Evolutionary conservation across 2,329 filamentous ascomycete genomes (phyloP), one percentile per base, ranked within the genome.

Genomic region (Alternaria sp.): DNA sequence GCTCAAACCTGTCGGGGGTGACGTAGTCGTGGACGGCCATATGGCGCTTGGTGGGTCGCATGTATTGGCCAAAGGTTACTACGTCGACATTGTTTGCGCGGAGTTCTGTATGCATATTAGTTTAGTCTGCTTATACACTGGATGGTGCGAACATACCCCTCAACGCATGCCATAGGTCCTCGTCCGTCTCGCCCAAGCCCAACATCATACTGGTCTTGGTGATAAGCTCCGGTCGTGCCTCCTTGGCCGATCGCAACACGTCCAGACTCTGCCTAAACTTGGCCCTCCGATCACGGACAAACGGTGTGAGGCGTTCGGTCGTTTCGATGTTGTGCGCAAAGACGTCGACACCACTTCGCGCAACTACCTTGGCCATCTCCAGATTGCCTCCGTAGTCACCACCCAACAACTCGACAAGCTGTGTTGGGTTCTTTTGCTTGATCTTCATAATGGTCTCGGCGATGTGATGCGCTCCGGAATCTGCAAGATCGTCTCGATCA

Each of bases 181-280:
- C 87, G 72, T 98, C 94, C 27, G 90, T 93, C 85, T 99, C 95
- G 12, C 95, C 95, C 5, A 99, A 82, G 4, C 95, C 95, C 25
- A 99, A 85, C 95, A 99, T 99, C 65, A 99, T 88, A 70, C 93
- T 97, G 1, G 95, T 98, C 86, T 99, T 99, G n/a, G 95, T 99
- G 72, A 99, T 97, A 62, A 98, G 86, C 3, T 87, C 87, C 2
- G 90, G 87, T 60, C 87, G 88, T 2, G 91, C 88, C 62, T 88
- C 85, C 85, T 99, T 98, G 30, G 91, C 95, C 38, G 92, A 89
- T 59, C 89, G 85, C 62, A 99, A 81, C 8, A 99, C 94, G 32
- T 83, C 84, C 63, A 98, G 80, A 64, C 91, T 95, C 82, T 97
- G 93, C 69, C 91, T 84, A 82, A 97, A 99, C 6, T 89, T 96